Evolutionary conservation across 2,329 filamentous ascomycete species (phyloP), one percentile per base, ranked within the genome.

Genomic region (Colletotrichum agaves): DNA sequence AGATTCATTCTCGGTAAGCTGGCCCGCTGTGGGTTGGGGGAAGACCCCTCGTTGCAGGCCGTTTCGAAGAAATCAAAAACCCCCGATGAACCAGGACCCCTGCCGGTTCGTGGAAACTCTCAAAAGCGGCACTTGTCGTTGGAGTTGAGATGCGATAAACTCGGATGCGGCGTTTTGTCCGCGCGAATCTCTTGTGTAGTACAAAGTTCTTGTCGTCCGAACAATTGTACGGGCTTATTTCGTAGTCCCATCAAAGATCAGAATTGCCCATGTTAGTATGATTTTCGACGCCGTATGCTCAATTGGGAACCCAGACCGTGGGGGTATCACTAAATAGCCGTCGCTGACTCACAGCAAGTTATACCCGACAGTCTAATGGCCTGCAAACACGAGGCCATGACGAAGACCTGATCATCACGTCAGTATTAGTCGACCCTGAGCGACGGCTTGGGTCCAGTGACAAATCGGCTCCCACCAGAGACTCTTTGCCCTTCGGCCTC

Each of bases 51-150:
- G 50, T 63, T 46, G 60, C 64, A 63, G 46, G 46, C 46, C 37
- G 60, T 67, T 59, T 47, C 52, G 63, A 43, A n/a, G n/a, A n/a
- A n/a, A n/a, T n/a, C n/a, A n/a, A 53, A 43, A 52, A n/a, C 23
- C 64, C 52, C 46, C 52, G 15, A 35, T 13, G 31, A 33, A 19
- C 63, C 31, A 55, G 56, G 63, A 41, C 33, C 56, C 47, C 47
- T 55, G 57, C 47, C 56, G 10, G 19, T 21, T 21, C 43, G 21
- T 39, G 27, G 33, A 31, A 13, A 61, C 23, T 41, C 21, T 44
- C 35, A 50, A 12, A n/a, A 17, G 23, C 19, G 57, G 39, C 17
- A 13, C 47, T n/a, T 17, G 21, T 17, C 37, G 17, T 44, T 62
- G 49, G 23, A 11, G 46, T n/a, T 23, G 10, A 31, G 21, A 49